phyloP scores from a whole-genome alignment of 2,329 filamentous ascomycete species.

The Akanthomyces muscarius region DNA sequence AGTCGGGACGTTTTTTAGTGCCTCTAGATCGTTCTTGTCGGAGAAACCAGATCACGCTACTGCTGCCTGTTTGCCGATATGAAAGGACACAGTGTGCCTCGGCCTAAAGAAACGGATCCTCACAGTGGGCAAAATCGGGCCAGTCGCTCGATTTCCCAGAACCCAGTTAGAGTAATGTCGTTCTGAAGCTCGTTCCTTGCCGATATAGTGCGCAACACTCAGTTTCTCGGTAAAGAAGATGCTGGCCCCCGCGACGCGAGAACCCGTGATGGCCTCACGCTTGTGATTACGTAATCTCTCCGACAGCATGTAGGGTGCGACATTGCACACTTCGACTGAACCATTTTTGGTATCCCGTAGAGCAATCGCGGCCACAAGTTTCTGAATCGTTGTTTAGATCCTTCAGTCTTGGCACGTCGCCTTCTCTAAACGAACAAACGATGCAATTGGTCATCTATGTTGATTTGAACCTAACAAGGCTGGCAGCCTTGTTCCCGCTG shows the following conservation, averaged over 20 bases:
- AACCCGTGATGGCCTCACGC: slow-evolving; percentile 11
- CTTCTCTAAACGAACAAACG: too few species aligned
- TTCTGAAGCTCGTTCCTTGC: not conserved
- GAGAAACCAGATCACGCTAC: not conserved
- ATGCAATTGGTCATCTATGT: too few species aligned
- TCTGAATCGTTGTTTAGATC: too few species aligned
- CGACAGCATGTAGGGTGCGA: not conserved
- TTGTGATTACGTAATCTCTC: slow-evolving; percentile 6
- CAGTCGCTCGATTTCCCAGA: not conserved
- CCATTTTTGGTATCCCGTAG: not conserved
- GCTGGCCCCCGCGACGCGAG: not conserved
- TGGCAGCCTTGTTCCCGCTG: too few species aligned
- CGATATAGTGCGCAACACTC: not conserved
- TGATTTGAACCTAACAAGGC: too few species aligned
- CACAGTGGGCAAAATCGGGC: not conserved
- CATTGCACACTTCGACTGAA: not conserved
- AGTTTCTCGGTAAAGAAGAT: not conserved
- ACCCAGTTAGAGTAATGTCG: not conserved
- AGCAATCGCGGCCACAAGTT: too few species aligned
- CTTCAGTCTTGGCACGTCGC: too few species aligned
- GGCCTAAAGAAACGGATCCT: not conserved
- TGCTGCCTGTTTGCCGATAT: slow-evolving; percentile 7
- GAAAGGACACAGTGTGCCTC: slow-evolving; percentile 10
- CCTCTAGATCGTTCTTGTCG: not conserved
- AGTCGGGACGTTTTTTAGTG: not conserved